Evolutionary conservation across 345 rosid genomes (phyloP), one percentile per base, ranked within the genome.

Genomic region (Camelina laxa): DNA sequence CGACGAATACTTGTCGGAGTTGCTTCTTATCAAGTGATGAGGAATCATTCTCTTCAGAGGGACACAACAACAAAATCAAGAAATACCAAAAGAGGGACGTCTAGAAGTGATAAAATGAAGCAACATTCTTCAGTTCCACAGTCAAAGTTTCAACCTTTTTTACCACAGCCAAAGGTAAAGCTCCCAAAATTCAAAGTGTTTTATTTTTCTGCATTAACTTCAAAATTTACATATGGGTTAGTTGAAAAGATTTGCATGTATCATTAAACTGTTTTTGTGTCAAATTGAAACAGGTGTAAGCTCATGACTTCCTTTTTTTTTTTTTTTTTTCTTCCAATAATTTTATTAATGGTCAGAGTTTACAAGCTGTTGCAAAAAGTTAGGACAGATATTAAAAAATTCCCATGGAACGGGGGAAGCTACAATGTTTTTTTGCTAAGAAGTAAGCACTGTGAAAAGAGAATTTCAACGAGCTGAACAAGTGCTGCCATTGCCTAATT

Each of bases 31-130:
- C 10, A 78, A 30, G 10, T 41, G 10, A 10, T 49, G 19, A 50
- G 81, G 81, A 45, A 78, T 60, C 47, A n/a, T 51, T 49, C 80
- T 76, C 80, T 76, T 47, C 19, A 70, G 6, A 64, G 19, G 0
- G 24, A 27, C 31, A n/a, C n/a, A 65, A 45, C 31, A 65, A 35
- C 47, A 49, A 33, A 50, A 66, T 7, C 15, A 33, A 66, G 56
- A 47, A n/a, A 65, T 9, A 65, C 30, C 60, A 66, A 66, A 20
- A 49, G 58, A 20, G 47, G 45, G 7, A 15, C 54, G 45, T 10
- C 55, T 16, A 47, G 42, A 30, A 47, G 48, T 48, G 42, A 13
- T 38, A 36, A 66, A 39, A 38, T 38, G 7, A n/a, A 38, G 36
- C 21, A 24, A n/a, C 56, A 64, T 9, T 21, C 50, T 20, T 61